These are phyloP conservation scores for Somion occarium DNA, from an alignment of 1,284 basidiomycete species.

Conservation along the genomic window DNA sequence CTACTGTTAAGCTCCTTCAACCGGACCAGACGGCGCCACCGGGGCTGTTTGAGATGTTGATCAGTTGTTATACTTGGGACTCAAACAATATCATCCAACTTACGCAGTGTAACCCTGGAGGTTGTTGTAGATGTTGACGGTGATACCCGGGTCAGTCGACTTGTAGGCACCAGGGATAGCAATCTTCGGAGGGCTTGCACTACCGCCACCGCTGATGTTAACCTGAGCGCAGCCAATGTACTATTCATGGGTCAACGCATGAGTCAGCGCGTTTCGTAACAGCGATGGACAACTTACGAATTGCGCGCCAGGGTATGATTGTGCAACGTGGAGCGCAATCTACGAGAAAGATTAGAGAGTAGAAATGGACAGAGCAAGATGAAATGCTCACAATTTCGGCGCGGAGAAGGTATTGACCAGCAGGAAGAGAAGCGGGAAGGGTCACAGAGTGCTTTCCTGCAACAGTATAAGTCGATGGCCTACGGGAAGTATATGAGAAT, in stretches of 20 bases:
- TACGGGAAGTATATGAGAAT: background rate
- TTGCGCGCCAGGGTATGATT: slow-evolving; percentile 40
- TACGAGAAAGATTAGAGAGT: slow-evolving; percentile 8
- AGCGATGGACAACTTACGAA: slow-evolving; percentile 22
- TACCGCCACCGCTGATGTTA: slow-evolving; percentile 39
- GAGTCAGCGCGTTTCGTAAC: background rate
- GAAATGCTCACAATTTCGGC: slow-evolving; percentile 37
- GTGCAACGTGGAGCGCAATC: slow-evolving; percentile 44
- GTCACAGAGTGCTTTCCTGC: slow-evolving; percentile 41
- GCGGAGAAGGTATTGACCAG: slow-evolving; percentile 47
- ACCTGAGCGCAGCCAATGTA: slow-evolving; percentile 44
- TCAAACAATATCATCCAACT: slow-evolving; percentile 5
- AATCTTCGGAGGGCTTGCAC: slow-evolving; percentile 40
- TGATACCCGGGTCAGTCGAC: slow-evolving; percentile 41
- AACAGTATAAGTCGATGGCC: background rate
- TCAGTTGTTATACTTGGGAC: background rate
- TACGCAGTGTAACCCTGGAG: slow-evolving; percentile 38
- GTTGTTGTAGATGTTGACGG: slow-evolving; percentile 49
- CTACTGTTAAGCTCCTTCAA: slow-evolving; percentile 11
- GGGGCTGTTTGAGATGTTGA: slow-evolving; percentile 14
- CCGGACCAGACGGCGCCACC: slow-evolving; percentile 27
- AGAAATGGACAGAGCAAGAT: background rate
- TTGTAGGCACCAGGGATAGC: slow-evolving; percentile 43
- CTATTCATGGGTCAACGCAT: slow-evolving; percentile 6
- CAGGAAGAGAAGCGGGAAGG: slow-evolving; percentile 41